phyloP scores from a whole-genome alignment of 1,284 basidiomycete species.

The Apiotrichum montevideense region DNA sequence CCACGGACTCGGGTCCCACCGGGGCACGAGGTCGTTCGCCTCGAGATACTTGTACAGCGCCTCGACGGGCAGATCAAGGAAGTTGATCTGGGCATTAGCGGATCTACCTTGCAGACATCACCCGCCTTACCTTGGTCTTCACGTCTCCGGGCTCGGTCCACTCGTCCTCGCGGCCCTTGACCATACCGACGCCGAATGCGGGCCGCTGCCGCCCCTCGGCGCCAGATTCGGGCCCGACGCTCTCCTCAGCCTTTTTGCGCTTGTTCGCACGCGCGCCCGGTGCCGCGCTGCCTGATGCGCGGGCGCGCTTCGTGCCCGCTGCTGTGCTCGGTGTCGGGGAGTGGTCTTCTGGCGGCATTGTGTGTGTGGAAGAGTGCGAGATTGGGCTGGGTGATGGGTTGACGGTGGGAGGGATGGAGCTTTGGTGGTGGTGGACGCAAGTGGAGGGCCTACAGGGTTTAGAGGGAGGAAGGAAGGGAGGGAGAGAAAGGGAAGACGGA shows the following conservation, averaged over 20 bases:
- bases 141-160: conserved; percentile 35
- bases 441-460: neutral
- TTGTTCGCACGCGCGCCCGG: conserved; percentile 21
- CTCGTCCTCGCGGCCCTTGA: conserved; percentile 35
- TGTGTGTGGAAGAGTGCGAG: neutral
- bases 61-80: conserved; percentile 38
- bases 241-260: conserved; percentile 33
- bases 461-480: too few relatives aligned
- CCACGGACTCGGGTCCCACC: conserved; percentile 42
- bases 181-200: conserved; percentile 21
- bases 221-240: conserved; percentile 13
- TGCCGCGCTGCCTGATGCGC: neutral
- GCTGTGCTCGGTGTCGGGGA: conserved; percentile 19
- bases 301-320: conserved; percentile 19
- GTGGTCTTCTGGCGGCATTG: conserved; percentile 16
- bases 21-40: conserved; percentile 36
- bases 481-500: too few relatives aligned
- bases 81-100: conserved; percentile 33
- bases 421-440: conserved; percentile 9
- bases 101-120: too few relatives aligned
- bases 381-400: neutral
- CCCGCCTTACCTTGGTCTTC: conserved; percentile 34
- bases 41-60: conserved; percentile 41
- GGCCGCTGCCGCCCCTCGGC: conserved; percentile 3
- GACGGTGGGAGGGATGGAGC: conserved; percentile 8